Base-by-base conservation (phyloP, 1,139 yeast species). In the Sugiyamaella pinicola region DNA sequence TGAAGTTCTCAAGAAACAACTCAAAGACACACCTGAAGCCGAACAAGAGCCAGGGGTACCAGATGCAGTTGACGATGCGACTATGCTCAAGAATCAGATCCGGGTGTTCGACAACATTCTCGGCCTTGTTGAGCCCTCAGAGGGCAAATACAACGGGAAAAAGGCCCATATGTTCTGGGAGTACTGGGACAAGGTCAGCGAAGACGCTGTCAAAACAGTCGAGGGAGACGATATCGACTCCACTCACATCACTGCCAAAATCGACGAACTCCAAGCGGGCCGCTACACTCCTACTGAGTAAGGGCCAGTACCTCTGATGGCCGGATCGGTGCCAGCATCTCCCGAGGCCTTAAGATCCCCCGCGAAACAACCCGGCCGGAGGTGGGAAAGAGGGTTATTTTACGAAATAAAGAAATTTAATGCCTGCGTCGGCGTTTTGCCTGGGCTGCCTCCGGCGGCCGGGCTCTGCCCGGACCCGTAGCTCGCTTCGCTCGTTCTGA, bases 121-220 rank as follows among this genome's bases (percentile, higher is more conserved):
- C 17, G 47, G 51, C 10, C 49, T 64, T 31, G 51, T 60, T 28
- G 55, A 51, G 40, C 46, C 56, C 19, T 47, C 57, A 13, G 61
- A 59, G 13, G 67, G 66, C 17, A 53, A 60, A 15, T 55, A 53
- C 44, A 40, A 51, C 17, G 42, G 53, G 50, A 50, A 53, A 43
- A 56, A 61, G 31, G 69, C 71, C 31, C 53, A 59, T 47, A 64
- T 58, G 53, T 68, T 68, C 55, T 68, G 71, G 71, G 50, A 54
- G 19, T 63, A 65, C 57, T 68, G 71, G 71, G 71, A 68, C 57
- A 64, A 60, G 55, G 46, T 56, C 49, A 64, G 61, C 56, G 62
- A 63, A 54, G 52, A 53, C 9, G 63, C 56, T 21, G 58, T 68
- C 43, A 55, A 59, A 38, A 22, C 26, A 8, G 59, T 51, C 28